Base-by-base conservation (phyloP, 768 basidiomycete species). In the Galerina sulciceps region DNA sequence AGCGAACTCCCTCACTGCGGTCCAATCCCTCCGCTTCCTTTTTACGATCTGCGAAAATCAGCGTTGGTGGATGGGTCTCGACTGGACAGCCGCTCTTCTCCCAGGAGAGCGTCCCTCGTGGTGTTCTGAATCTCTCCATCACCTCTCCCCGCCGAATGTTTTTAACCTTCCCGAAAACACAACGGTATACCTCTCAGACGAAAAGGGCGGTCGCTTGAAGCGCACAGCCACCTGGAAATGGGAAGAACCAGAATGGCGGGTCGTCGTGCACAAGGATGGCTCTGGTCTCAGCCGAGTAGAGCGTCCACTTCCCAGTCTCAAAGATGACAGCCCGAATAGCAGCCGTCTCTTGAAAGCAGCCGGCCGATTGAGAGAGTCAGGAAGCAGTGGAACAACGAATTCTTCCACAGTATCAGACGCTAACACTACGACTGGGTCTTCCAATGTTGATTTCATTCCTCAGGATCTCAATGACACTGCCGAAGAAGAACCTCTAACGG, bases 51-150 rank as follows among this genome's bases (percentile, higher is more conserved):
- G 93, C 69, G 94, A 97, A 73, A 96, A 96, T 73, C 94, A 97
- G 74, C 83, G 95, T 6, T 96, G 95, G 95, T 98, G 95, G 95
- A 86, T 98, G 85, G 94, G 91, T 11, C 83, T 98, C 43, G 95
- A 97, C 74, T 98, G 93, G 93, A 96, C 95, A 1, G 90, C 92
- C 3, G 94, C 94, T 0, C 83, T 98, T 8, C 83, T 97, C 14
- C 95, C 95, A 0, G 84, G 84, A 15, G 95, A 98, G 67, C 87
- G 94, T 4, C 93, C 95, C 0, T 91, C 92, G 1, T 98, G 94
- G 95, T 93, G 78, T 73, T 82, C 81, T 18, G 76, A 75, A 26
- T 71, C 75, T 55, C 85, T 82, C 63, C 77, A 79, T 64, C 83
- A 91, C 47, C 78, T 93, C 43, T 80, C 87, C 10, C 87, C 91